phyloP scores from a whole-genome alignment of 140 eudicot genomes.

The Stevia rebaudiana region DNA sequence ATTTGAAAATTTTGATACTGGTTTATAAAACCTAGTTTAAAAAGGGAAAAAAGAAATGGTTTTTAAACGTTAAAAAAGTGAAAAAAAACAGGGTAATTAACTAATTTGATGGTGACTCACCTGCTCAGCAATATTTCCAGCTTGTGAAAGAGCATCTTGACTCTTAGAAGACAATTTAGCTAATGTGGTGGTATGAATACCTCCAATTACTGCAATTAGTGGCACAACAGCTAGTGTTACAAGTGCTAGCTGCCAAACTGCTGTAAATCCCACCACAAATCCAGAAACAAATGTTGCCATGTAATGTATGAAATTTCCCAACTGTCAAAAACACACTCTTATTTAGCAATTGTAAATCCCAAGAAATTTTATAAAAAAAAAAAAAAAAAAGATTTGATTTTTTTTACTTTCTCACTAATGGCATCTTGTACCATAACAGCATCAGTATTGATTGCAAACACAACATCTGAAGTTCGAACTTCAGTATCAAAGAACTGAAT shows the following conservation, averaged over 20 bases:
- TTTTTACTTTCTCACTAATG: conserved; percentile 70
- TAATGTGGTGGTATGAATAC: conserved; percentile 61
- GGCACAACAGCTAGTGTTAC: conserved; percentile 94
- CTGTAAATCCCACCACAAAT: conserved; percentile 89
- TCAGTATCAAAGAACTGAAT: conserved; percentile 83
- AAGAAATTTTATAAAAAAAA: background rate
- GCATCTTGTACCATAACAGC: conserved; percentile 80
- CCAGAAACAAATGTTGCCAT: conserved; percentile 80
- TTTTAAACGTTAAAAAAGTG: background rate
- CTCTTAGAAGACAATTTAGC: conserved; percentile 72
- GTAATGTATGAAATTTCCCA: conserved; percentile 71
- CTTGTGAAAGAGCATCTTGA: conserved; percentile 88
- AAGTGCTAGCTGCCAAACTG: conserved; percentile 88
- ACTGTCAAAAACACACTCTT: conserved; percentile 29
- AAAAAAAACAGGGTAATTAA: background rate
- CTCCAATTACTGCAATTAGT: conserved; percentile 83
- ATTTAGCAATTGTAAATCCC: background rate
- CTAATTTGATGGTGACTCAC: conserved; percentile 27
- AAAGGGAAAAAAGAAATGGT: background rate
- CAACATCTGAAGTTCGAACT: conserved; percentile 74
- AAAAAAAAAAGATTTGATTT: background rate
- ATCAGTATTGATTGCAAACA: conserved; percentile 65
- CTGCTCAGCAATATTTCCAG: conserved; percentile 92
- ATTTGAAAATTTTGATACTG: background rate
- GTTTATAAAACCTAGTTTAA: background rate